Evolutionary conservation across 2,329 filamentous ascomycete genomes (phyloP).

Genomic region (Xylaria sp.): DNA sequence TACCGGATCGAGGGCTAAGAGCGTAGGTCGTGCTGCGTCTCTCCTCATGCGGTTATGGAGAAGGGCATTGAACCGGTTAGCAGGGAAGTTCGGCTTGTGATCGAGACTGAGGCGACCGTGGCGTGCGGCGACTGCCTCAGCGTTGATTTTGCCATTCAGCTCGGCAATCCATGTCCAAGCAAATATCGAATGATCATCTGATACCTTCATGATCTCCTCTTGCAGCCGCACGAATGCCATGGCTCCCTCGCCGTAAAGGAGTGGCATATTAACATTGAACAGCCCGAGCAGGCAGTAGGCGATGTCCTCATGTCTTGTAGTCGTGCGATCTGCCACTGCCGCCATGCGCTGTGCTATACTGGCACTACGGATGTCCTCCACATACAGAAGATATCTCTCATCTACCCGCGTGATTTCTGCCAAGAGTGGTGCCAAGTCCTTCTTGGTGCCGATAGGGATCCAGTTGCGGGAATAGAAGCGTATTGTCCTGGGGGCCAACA

Average conservation of each 20-base stretch:
- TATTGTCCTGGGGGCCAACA: constrained; percentile 9
- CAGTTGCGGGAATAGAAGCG: constrained; percentile 19
- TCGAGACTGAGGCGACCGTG: not conserved
- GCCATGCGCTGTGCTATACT: constrained; percentile 31
- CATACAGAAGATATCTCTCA: constrained; percentile 18
- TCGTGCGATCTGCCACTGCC: constrained; percentile 28
- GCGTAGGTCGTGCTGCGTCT: constrained; percentile 14
- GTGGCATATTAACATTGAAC: constrained; percentile 29
- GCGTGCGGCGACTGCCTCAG: not conserved
- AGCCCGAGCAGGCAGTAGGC: constrained; percentile 30
- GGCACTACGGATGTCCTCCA: constrained; percentile 26
- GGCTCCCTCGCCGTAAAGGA: constrained; percentile 25
- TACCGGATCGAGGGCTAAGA: constrained; percentile 21
- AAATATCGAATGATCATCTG: constrained; percentile 28
- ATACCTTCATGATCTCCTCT: constrained; percentile 29
- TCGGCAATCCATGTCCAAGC: constrained; percentile 26
- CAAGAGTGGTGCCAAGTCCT: constrained; percentile 18
- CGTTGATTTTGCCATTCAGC: not conserved
- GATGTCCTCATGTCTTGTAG: constrained; percentile 27
- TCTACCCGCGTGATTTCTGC: constrained; percentile 22
- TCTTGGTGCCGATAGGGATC: constrained; percentile 23
- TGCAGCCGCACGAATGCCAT: constrained; percentile 30
- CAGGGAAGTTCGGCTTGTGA: constrained; percentile 16
- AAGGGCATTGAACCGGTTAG: not conserved
- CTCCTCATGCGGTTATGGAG: constrained; percentile 12